Percentiles rank a stretch among this genome's conserved stretches.
Conservation (phyloP, 768 basidiomycete species). For the Lentinula sp. region DNA sequence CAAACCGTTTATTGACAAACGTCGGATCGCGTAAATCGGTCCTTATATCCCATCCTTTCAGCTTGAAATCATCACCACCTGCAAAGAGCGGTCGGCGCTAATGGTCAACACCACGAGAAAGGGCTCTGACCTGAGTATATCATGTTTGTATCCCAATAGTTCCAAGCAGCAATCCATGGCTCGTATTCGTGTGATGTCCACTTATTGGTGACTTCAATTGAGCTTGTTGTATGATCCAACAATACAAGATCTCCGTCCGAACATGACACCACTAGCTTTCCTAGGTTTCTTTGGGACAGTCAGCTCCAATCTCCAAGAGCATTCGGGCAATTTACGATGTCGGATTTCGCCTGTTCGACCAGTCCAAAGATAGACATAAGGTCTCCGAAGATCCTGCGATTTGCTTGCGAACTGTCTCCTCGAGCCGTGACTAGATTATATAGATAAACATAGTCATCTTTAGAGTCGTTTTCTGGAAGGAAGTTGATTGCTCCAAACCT, state of each 20-base stretch:
- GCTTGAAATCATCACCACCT: conserved; percentile 91
- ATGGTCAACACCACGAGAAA: not conserved
- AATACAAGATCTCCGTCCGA: conserved; percentile 76
- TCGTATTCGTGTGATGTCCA: conserved; percentile 94
- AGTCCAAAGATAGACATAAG: conserved; percentile 89
- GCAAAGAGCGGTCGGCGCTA: not conserved
- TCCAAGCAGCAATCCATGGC: conserved; percentile 91
- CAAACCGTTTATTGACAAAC: conserved; percentile 69
- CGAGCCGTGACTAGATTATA: conserved; percentile 30
- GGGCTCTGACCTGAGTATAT: conserved; percentile 65
- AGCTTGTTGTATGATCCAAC: conserved; percentile 29
- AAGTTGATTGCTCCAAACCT: conserved; percentile 28
- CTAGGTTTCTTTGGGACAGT: conserved; percentile 33
- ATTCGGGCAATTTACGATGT: conserved; percentile 30
- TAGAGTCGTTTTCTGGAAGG: not conserved
- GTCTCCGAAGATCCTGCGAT: conserved; percentile 45
- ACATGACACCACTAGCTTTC: conserved; percentile 70
- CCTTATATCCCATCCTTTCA: conserved; percentile 90
- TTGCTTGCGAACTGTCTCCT: conserved; percentile 33
- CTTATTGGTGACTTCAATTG: conserved; percentile 29
- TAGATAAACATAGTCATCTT: not conserved
- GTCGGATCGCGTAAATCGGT: conserved; percentile 51
- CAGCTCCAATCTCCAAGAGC: not conserved
- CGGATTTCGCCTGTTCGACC: conserved; percentile 67
- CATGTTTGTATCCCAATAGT: conserved; percentile 75